A percentile compares a stretch with the other conserved stretches of the same genome.
Conservation (phyloP, 306 rosid genomes). For the Mimosa pudica region DNA sequence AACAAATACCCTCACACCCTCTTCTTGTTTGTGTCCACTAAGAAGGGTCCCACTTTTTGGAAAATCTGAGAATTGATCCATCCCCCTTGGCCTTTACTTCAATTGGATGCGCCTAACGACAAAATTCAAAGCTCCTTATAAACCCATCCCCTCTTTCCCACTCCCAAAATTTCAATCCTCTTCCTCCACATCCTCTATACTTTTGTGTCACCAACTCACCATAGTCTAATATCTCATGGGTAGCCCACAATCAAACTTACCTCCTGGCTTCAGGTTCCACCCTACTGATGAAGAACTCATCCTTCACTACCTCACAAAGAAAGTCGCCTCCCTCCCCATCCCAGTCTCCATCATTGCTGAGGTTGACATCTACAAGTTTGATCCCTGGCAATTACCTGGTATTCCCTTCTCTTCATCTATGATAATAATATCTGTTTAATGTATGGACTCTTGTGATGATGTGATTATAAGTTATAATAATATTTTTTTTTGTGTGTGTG, state of each 20-base stretch:
- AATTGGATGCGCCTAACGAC: slow-evolving; percentile 44
- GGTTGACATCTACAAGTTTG: slow-evolving; percentile 59
- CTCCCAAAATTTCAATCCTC: slow-evolving; percentile 51
- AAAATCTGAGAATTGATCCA: slow-evolving; percentile 38
- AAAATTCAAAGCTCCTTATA: slow-evolving; percentile 50
- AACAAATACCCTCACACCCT: too few species aligned
- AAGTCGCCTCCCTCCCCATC: slow-evolving; percentile 49
- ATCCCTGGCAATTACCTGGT: slow-evolving; percentile 67
- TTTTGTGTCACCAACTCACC: neutral
- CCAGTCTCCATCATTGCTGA: slow-evolving; percentile 65
- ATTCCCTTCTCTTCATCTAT: neutral
- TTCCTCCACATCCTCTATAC: neutral
- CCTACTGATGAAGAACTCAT: slow-evolving; percentile 64
- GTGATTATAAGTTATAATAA: neutral
- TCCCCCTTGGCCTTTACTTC: slow-evolving; percentile 43
- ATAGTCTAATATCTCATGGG: slow-evolving; percentile 33
- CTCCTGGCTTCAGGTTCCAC: slow-evolving; percentile 65
- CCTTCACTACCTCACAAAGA: slow-evolving; percentile 55
- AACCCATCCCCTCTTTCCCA: slow-evolving; percentile 33
- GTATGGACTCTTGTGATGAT: neutral
- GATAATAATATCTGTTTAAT: neutral
- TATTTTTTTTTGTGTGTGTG: neutral
- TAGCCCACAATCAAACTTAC: slow-evolving; percentile 44
- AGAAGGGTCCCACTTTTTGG: slow-evolving; percentile 43
- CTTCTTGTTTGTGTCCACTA: neutral